Percentiles rank a stretch among this genome's conserved stretches.
These are phyloP conservation scores for Penicillium sp. DNA, from an alignment of 2,329 filamentous ascomycete species.

Conservation along the genomic window DNA sequence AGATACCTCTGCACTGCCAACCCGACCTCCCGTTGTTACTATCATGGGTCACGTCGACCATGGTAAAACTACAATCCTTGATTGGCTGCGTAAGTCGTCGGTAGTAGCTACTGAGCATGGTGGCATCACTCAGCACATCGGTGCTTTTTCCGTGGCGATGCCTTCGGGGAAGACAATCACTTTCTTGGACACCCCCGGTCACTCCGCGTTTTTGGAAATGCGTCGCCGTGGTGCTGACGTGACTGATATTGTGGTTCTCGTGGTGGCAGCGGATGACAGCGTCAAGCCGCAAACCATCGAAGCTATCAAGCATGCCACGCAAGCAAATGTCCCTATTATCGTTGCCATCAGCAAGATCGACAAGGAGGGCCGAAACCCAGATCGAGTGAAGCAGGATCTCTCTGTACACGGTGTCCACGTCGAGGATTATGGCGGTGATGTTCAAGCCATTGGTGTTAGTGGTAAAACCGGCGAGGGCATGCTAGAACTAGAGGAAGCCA, in stretches of 20 bases:
- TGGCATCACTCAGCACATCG: conserved; percentile 97
- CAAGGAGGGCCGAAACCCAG: conserved; percentile 74
- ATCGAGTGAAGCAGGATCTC: conserved; percentile 85
- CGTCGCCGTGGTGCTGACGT: conserved; percentile 91
- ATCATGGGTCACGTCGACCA: conserved; percentile 99
- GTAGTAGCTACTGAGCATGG: conserved; percentile 89
- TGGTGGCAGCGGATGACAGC: conserved; percentile 94
- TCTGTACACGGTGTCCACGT: conserved; percentile 80
- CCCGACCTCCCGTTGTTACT: conserved; percentile 86
- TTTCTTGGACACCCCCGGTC: conserved; percentile 93
- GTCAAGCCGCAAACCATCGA: conserved; percentile 97
- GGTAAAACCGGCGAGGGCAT: conserved; percentile 94
- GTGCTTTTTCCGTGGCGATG: conserved; percentile 89
- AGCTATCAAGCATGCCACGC: conserved; percentile 87
- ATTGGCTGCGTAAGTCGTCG: conserved; percentile 89
- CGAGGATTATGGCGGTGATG: conserved; percentile 92
- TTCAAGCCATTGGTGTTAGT: conserved; percentile 85
- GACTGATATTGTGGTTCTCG: conserved; percentile 92
- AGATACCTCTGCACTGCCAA: conserved; percentile 66
- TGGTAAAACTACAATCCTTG: conserved; percentile 93
- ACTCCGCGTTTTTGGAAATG: conserved; percentile 95
- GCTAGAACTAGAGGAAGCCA: conserved; percentile 85
- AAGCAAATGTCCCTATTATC: conserved; percentile 87
- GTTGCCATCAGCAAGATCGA: conserved; percentile 98
- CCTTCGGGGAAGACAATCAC: conserved; percentile 86